Percentiles rank a stretch among this genome's conserved stretches.
Evolutionary conservation across 768 basidiomycete species (phyloP).

Genomic region (Boletus edulis): DNA sequence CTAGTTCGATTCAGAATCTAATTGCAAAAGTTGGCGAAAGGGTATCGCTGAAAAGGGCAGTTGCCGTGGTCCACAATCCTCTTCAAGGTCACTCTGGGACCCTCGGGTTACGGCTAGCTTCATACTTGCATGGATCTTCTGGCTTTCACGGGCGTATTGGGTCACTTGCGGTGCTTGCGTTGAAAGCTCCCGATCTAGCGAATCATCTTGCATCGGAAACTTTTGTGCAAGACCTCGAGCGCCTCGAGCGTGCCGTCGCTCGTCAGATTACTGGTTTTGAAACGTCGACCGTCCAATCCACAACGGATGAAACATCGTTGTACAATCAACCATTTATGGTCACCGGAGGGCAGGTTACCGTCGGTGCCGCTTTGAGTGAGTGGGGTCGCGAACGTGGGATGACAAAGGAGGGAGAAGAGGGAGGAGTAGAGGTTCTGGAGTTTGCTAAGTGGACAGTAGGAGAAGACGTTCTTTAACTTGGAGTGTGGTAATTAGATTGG

Average conservation of each 20-base stretch:
- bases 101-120: conserved; percentile 46
- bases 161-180: conserved; percentile 51
- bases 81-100: conserved; percentile 32
- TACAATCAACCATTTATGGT: conserved; percentile 77
- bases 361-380: conserved; percentile 36
- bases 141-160: conserved; percentile 59
- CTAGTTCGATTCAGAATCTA: conserved; percentile 60
- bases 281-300: conserved; percentile 48
- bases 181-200: conserved; percentile 48
- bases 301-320: conserved; percentile 49
- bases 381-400: conserved; percentile 58
- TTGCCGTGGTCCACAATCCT: conserved; percentile 37
- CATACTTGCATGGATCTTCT: conserved; percentile 60
- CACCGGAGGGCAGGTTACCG: conserved; percentile 53
- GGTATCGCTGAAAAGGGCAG: conserved; percentile 64
- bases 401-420: conserved; percentile 27
- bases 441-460: conserved; percentile 69
- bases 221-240: conserved; percentile 57
- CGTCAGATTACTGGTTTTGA: conserved; percentile 86
- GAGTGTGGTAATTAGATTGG: too few species aligned
- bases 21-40: conserved; percentile 82
- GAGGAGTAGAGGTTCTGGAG: conserved; percentile 40
- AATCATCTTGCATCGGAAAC: conserved; percentile 41
- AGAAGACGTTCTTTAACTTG: conserved; percentile 29
- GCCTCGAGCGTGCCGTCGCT: conserved; percentile 72